Evolutionary conservation across 345 rosid genomes (phyloP).

Genomic region (Rhizophora apiculata): DNA sequence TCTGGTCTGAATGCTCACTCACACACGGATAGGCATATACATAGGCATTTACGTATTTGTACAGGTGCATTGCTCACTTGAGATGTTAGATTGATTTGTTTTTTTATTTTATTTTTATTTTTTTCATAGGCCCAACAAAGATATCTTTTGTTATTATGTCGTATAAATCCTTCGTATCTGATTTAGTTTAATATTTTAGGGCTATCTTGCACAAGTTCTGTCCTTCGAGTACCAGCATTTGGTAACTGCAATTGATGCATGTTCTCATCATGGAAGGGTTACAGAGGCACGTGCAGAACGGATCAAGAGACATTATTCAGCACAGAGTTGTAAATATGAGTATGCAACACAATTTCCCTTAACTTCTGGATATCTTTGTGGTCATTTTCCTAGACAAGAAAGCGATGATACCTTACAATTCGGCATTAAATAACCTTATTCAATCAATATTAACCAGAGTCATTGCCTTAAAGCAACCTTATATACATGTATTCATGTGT

Average conservation of each 20-base stretch:
- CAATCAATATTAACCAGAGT: too few relatives aligned
- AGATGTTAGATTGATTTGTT: too few relatives aligned
- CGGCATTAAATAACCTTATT: too few relatives aligned
- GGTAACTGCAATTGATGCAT: constrained; percentile 86
- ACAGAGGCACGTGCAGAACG: constrained; percentile 80
- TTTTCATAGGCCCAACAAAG: not conserved
- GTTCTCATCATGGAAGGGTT: constrained; percentile 76
- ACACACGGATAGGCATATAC: too few relatives aligned
- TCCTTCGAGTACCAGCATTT: constrained; percentile 74
- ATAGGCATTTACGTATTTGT: too few relatives aligned
- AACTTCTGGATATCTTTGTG: not conserved
- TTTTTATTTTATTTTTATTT: not conserved
- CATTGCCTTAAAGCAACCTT: too few relatives aligned
- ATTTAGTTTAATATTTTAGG: constrained; percentile 42
- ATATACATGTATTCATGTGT: too few relatives aligned
- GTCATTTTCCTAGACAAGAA: not conserved
- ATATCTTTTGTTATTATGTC: constrained; percentile 1
- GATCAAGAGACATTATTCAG: constrained; percentile 69
- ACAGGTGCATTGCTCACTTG: too few relatives aligned
- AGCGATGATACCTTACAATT: not conserved
- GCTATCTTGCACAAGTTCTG: constrained; percentile 91
- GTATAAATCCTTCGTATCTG: constrained; percentile 7
- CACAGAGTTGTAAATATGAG: constrained; percentile 72
- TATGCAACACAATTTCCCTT: constrained; percentile 25
- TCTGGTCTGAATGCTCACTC: too few relatives aligned